Evolutionary conservation across 2,329 filamentous ascomycete genomes (phyloP), one percentile per base, ranked within the genome.

Genomic region (Talaromyces verruculosus): DNA sequence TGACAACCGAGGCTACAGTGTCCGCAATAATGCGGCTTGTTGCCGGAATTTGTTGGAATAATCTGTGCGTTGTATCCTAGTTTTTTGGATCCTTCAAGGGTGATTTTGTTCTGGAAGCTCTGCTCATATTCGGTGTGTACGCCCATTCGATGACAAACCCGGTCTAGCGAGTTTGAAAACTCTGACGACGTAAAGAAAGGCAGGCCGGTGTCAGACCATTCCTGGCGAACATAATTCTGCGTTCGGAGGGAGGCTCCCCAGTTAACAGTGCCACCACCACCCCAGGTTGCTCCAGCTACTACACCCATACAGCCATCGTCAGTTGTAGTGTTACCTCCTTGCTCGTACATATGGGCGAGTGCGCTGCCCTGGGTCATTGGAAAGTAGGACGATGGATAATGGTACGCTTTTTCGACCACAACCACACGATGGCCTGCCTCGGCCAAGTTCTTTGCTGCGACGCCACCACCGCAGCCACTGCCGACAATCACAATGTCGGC

Each of bases 251-350:
- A 84, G 5, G 87, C 86, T 28, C 82, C 90, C 93, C 93, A 97
- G 77, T 97, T 97, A 71, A 97, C 79, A 0, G 91, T 92, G 5
- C 93, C 93, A 64, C 93, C 93, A 49, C 93, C 93, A 35, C 93
- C 93, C 87, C 90, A 96, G 37, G 86, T 86, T 65, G 87, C 85
- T 1, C 91, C 93, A 0, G 90, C 86, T 2, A 91, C 75, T 13
- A 94, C 77, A 17, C 80, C 84, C 37, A 89, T 81, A 5, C 85
- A 84, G 11, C 81, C 80, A 72, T 90, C 85, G 67, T 89, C 82
- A 68, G 83, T 81, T 70, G 83, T 72, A 5, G 84, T 71, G 19
- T 86, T 76, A 7, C 90, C 90, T 25, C 85, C 85, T 67, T 87
- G 87, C 71, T 93, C 90, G 71, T 87, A 95, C 33, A 97, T 81